Base-by-base conservation (phyloP, 164 flowering plant genomes). In the Echeveria elegans region DNA sequence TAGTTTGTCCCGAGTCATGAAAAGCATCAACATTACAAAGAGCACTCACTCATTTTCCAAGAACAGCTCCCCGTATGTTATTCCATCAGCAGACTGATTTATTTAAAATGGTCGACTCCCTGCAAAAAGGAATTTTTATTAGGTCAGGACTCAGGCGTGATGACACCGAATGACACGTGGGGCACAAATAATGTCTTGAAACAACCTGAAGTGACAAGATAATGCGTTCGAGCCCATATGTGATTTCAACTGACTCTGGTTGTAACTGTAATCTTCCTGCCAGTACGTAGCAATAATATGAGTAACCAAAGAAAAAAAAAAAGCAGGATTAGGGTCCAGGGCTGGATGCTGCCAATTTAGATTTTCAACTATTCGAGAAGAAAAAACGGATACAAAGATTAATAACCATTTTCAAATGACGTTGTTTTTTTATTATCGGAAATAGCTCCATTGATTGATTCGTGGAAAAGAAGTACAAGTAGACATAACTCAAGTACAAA, bases 31-130 rank as follows among this genome's bases (percentile, higher is more conserved):
- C 5, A 28, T 56, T 19, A 26, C 28, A 5, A 26, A 29, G 28
- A 56, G 1, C 32, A 34, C 16, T 75, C 82, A 92, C 97, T 94
- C 98, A 75, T 90, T 94, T 81, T 94, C 98, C 73, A 83, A 75
- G 78, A 94, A 94, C 59, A 94, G 87, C 77, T 94, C 98, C 23
- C 98, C 98, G 71, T 94, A 94, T 64, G 97, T 89, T 65, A 94
- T 88, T 71, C 96, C 98, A 75, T 88, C 84, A 69, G 95, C 92
- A 80, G 90, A 94, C 58, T 77, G 81, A 75, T 90, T 76, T 90
- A 89, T 76, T 86, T 94, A 78, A 94, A 94, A 81, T 90, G 98
- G 72, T 94, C 97, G 75, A 94, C 98, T 68, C 93, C 97, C 98
- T 94, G 82, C 68, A 65, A 76, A 71, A 63, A 8, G 48, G 24